Conservation (phyloP, 1,284 basidiomycete genomes). For the Papiliotrema fonsecae region DNA sequence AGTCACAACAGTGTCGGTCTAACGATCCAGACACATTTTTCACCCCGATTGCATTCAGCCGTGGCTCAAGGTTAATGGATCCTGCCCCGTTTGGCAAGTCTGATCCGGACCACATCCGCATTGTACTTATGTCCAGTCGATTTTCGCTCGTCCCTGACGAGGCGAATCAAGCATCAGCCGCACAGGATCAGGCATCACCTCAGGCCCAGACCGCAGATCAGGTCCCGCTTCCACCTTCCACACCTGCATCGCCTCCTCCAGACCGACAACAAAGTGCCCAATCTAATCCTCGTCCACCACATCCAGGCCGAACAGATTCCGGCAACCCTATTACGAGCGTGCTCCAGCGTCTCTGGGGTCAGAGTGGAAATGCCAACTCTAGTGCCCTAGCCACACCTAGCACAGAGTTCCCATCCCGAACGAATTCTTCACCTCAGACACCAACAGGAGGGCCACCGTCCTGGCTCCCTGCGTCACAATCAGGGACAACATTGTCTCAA, state of each 20-base stretch:
- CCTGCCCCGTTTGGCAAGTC: slow-evolving; percentile 46
- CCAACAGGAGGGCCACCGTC: neutral
- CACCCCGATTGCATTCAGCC: slow-evolving; percentile 45
- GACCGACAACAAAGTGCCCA: neutral
- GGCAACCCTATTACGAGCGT: slow-evolving; percentile 21
- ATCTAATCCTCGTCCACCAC: slow-evolving; percentile 1
- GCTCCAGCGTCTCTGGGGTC: slow-evolving; percentile 36
- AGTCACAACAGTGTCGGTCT: neutral
- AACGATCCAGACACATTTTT: slow-evolving; percentile 39
- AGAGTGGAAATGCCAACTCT: too few relatives aligned
- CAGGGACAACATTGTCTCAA: neutral
- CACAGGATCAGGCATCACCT: neutral
- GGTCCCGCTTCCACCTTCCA: neutral
- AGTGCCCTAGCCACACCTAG: too few relatives aligned
- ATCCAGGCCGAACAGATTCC: slow-evolving; percentile 3
- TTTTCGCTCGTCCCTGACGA: slow-evolving; percentile 42
- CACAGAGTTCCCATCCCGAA: too few relatives aligned
- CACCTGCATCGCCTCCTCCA: neutral
- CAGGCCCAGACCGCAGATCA: neutral
- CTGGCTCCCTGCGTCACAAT: neutral
- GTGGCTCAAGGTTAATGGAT: slow-evolving; percentile 46
- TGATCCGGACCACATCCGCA: neutral
- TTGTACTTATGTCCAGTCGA: slow-evolving; percentile 24
- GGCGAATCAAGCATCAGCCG: slow-evolving; percentile 7
- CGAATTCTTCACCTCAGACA: slow-evolving; percentile 16